Evolutionary conservation across 495 filamentous ascomycete genomes (phyloP).

Genomic region (Talaromyces liani): DNA sequence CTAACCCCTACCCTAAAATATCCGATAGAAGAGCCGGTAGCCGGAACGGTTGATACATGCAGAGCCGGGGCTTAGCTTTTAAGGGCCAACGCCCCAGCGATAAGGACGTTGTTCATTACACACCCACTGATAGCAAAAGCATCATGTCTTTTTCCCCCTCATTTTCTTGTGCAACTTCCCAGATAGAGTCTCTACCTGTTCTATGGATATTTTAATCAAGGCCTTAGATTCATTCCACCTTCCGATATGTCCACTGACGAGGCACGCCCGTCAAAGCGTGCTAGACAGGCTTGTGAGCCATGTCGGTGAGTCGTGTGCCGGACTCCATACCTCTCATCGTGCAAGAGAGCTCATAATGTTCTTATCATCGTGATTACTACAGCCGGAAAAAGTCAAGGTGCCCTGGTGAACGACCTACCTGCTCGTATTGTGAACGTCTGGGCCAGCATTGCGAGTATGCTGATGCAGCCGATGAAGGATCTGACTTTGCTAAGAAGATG

Average conservation of each 20-base stretch:
- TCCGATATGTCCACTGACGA: constrained; percentile 9
- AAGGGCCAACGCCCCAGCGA: not conserved
- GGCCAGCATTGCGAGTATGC: constrained; percentile 33
- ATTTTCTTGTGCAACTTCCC: not conserved
- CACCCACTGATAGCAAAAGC: not conserved
- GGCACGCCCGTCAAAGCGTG: constrained; percentile 30
- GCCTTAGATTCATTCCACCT: not conserved
- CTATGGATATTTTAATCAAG: not conserved
- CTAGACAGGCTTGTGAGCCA: constrained; percentile 35
- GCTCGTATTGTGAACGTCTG: constrained; percentile 33
- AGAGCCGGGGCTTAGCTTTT: not conserved
- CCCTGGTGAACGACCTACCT: constrained; percentile 34
- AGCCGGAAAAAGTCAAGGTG: constrained; percentile 37
- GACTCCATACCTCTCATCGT: too few species aligned
- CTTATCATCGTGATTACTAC: too few species aligned
- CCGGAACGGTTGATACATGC: too few species aligned
- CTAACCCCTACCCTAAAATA: too few species aligned
- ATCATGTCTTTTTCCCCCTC: not conserved
- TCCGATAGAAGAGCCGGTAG: too few species aligned
- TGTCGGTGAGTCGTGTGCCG: constrained; percentile 38
- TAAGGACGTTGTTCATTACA: not conserved
- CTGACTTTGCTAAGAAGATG: constrained; percentile 15
- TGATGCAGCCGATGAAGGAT: constrained; percentile 18
- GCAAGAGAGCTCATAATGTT: too few species aligned
- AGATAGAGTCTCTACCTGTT: too few species aligned